Percentiles rank a stretch among this genome's conserved stretches.
phyloP scores from a whole-genome alignment of 352 stramenopile genomes.

The Globisporangium acanthophoron region DNA sequence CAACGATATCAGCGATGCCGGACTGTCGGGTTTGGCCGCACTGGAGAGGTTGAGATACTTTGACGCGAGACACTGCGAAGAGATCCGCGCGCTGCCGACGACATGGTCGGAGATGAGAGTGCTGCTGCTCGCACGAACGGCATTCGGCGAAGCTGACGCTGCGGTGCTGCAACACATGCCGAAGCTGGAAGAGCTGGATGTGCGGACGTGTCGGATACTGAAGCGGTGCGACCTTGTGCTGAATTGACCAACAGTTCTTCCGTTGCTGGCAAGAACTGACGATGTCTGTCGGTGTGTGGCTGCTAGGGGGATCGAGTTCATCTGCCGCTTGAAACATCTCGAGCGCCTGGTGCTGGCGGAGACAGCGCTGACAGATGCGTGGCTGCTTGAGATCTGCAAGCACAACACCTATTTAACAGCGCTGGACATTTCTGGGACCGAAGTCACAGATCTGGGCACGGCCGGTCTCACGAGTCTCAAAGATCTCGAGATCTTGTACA shows the following conservation, averaged over 20 bases:
- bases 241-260: neutral
- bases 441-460: conserved; percentile 58
- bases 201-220: conserved; percentile 60
- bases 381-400: conserved; percentile 59
- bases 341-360: conserved; percentile 56
- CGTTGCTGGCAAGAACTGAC: neutral
- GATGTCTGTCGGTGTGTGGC: neutral
- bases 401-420: conserved; percentile 28
- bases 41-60: conserved; percentile 50
- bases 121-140: conserved; percentile 49
- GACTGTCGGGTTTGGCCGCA: conserved; percentile 20
- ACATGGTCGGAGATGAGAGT: conserved; percentile 55
- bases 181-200: conserved; percentile 53
- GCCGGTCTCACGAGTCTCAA: conserved; percentile 40
- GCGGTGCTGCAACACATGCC: conserved; percentile 44
- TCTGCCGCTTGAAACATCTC: conserved; percentile 45
- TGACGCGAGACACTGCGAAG: conserved; percentile 61
- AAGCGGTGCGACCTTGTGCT: conserved; percentile 37
- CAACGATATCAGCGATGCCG: conserved; percentile 26
- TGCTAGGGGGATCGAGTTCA: conserved; percentile 55
- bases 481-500: conserved; percentile 47
- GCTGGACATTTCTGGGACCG: conserved; percentile 66
- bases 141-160: conserved; percentile 61
- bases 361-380: conserved; percentile 51
- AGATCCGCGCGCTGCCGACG: conserved; percentile 37